Percentiles rank a stretch among this genome's conserved stretches.
These are phyloP conservation scores for Tripterygium wilfordii DNA, from an alignment of 177 flowering plant species.

Conservation along the genomic window DNA sequence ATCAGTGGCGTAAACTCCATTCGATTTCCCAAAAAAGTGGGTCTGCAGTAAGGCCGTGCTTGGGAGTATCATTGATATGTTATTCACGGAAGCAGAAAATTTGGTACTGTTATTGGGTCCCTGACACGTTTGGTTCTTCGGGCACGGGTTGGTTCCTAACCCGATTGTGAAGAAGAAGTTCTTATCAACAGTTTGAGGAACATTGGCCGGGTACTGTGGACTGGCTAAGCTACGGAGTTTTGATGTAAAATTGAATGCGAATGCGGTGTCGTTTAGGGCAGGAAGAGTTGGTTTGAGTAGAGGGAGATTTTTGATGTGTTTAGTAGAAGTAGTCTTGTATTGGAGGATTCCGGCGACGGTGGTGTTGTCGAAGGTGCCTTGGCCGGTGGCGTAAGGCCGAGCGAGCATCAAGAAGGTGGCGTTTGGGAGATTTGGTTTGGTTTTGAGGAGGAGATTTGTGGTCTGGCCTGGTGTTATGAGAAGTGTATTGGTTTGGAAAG, in stretches of 20 bases:
- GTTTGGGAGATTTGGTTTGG: conserved; percentile 18
- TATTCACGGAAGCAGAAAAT: conserved; percentile 31
- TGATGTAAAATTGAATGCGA: conserved; percentile 15
- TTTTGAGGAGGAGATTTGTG: conserved; percentile 29
- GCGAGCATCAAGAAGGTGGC: conserved; percentile 30
- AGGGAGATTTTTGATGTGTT: conserved; percentile 17
- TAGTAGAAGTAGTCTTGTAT: conserved; percentile 10
- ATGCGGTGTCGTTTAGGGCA: conserved; percentile 21
- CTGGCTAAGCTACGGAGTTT: conserved; percentile 30
- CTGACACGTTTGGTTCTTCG: conserved; percentile 31
- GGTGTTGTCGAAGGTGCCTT: conserved; percentile 30
- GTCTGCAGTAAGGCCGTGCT: conserved; percentile 32
- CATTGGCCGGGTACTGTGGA: conserved; percentile 30
- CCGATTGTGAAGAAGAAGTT: conserved; percentile 43
- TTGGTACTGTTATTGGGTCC: conserved; percentile 35
- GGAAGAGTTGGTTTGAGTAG: conserved; percentile 34
- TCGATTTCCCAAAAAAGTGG: conserved; percentile 21
- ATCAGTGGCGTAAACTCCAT: conserved; percentile 33
- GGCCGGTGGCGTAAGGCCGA: conserved; percentile 29
- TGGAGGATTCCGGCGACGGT: conserved; percentile 24
- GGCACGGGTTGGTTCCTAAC: conserved; percentile 28
- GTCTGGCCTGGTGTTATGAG: conserved; percentile 43
- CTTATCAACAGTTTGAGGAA: conserved; percentile 29
- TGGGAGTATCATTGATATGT: conserved; percentile 32
- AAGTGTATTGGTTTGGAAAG: conserved; percentile 18